Conservation (phyloP, 192 early-diverging fungal species). For the Backusella morwellensis region DNA sequence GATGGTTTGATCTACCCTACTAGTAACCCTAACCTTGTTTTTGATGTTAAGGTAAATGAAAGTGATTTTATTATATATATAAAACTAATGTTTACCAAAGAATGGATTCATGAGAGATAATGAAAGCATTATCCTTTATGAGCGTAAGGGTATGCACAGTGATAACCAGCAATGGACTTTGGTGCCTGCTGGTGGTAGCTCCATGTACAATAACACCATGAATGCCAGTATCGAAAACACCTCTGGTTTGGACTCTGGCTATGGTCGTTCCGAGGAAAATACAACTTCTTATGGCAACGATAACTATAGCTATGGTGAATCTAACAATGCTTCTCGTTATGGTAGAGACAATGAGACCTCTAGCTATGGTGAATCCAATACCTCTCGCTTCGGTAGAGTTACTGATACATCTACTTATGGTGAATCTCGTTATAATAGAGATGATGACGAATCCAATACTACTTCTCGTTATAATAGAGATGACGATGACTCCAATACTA, state of each 20-base stretch:
- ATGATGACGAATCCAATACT: background rate
- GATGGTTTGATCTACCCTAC: conserved; percentile 16
- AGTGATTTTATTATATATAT: background rate
- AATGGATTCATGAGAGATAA: background rate
- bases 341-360: background rate
- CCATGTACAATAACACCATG: background rate
- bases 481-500: background rate
- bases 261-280: background rate
- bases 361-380: background rate
- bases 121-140: conserved; percentile 7
- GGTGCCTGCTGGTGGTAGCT: background rate
- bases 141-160: conserved; percentile 8
- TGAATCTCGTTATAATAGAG: background rate
- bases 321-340: background rate
- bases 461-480: background rate
- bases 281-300: background rate
- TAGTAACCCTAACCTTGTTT: conserved; percentile 7
- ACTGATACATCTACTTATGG: background rate
- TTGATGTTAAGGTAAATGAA: conserved; percentile 15
- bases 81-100: background rate
- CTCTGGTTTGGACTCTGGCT: background rate
- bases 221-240: background rate
- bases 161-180: conserved; percentile 25
- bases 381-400: background rate
- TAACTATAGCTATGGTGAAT: background rate